Evolutionary conservation across 1,284 basidiomycete genomes (phyloP), one percentile per base, ranked within the genome.

Genomic region (Tetrapyrgos nigripes): DNA sequence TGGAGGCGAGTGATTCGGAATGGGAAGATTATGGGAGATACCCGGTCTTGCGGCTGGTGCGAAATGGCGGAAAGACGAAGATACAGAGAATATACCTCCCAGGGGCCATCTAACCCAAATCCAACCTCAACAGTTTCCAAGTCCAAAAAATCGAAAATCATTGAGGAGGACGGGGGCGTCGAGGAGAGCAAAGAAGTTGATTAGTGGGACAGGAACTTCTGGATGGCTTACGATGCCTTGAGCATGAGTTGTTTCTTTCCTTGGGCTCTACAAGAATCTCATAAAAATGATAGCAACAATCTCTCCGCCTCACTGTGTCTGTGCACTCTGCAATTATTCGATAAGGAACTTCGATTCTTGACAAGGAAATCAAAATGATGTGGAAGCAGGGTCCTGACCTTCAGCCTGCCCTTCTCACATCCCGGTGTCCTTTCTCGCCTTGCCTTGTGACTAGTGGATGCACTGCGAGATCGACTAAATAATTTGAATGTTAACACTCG

Each of bases 381-480:
- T 84, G 88, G 50, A 88, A 89, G 23, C 96, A 98, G 76, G 97
- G 97, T 0, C 93, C 94, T 0, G 94, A 98, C 72, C 87, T 99
- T 29, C 80, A 85, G 8, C 82, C n/a, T n/a, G n/a, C n/a, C 98
- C 9, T 99, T 99, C 74, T 83, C 87, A 19, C 92, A 98, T 70
- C 94, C 97, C 0, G 89, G 94, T 8, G 88, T 96, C 6, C 83
- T 99, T 5, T 86, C 91, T 3, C 86, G 95, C 3, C 82, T 99
- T 0, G 96, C 95, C 0, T 78, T 94, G 10, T 99, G 97, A 97
- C 84, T 99, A 6, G 91, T 97, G 29, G 96, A 99, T 64, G 94
- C 95, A 1, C 82, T 98, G 26, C 82, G 97, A 47, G 96, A 98
- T 71, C 84, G 90, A 50, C 77, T 97, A 56, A 83, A 86, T 1